Percentiles rank a stretch among this genome's conserved stretches.
Conservation (phyloP, 129 eudicot genomes). For the Pittosporum tobira region DNA sequence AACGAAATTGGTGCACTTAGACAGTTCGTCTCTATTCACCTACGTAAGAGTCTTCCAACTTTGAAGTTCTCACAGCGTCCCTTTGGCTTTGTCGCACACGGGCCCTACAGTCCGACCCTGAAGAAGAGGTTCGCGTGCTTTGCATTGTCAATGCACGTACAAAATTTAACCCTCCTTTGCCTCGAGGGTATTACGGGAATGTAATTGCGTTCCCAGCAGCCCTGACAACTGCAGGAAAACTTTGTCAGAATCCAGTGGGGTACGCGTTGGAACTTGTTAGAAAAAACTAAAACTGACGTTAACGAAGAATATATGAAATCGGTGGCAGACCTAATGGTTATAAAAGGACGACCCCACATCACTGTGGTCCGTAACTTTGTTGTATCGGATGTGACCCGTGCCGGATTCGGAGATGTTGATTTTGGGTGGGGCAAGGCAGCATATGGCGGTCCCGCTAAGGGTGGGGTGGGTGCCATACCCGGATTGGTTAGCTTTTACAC, state of each 20-base stretch:
- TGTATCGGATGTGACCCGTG: slow-evolving; percentile 17
- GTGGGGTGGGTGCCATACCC: slow-evolving; percentile 4
- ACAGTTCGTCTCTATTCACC: slow-evolving; percentile 28
- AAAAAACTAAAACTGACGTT: slow-evolving; percentile 19
- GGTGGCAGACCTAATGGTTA: slow-evolving; percentile 26
- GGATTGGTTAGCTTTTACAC: no score
- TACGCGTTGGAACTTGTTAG: slow-evolving; percentile 23
- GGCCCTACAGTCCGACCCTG: slow-evolving; percentile 24
- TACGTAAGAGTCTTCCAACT: slow-evolving; percentile 27
- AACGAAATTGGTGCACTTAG: slow-evolving; percentile 35
- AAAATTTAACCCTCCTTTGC: slow-evolving; percentile 8
- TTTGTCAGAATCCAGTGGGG: slow-evolving; percentile 18
- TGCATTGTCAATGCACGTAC: slow-evolving; percentile 12
- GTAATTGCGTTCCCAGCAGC: not conserved
- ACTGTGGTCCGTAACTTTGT: not conserved
- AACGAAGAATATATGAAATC: slow-evolving; percentile 36
- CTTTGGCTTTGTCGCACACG: slow-evolving; percentile 33
- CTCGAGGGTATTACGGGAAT: not conserved
- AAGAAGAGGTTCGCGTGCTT: slow-evolving; percentile 15
- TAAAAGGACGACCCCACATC: slow-evolving; percentile 25
- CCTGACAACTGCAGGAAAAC: not conserved
- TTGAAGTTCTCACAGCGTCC: slow-evolving; percentile 27
- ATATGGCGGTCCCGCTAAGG: slow-evolving; percentile 22
- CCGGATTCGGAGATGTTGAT: slow-evolving; percentile 19
- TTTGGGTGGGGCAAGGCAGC: slow-evolving; percentile 36